Conservation (phyloP, 306 rosid species). For the Inga laurina region DNA sequence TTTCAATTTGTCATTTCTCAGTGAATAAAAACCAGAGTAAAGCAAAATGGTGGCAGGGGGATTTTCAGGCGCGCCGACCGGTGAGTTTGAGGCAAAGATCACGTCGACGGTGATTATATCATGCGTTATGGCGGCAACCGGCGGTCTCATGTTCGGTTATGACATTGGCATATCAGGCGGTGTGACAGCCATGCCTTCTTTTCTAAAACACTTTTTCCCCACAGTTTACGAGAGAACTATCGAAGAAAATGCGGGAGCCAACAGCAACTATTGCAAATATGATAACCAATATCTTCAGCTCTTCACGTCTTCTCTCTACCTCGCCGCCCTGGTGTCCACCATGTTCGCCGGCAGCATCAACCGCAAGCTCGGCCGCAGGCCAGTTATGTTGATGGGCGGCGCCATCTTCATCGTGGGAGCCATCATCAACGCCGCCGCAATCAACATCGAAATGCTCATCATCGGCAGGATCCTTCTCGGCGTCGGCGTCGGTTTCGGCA, state of each 20-base stretch:
- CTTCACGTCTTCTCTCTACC: neutral
- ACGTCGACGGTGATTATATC: neutral
- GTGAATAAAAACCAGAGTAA: too few species aligned
- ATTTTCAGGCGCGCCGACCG: neutral
- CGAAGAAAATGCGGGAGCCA: neutral
- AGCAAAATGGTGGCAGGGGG: neutral
- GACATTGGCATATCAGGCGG: neutral
- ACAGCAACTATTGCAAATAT: neutral
- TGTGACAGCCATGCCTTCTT: neutral
- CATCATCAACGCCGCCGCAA: neutral
- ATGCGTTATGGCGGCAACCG: neutral
- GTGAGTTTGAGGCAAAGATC: neutral
- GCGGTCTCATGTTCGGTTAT: neutral
- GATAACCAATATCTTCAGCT: neutral
- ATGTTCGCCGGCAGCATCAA: neutral
- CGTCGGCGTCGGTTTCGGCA: neutral
- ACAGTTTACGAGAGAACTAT: neutral
- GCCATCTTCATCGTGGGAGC: neutral
- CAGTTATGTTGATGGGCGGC: neutral
- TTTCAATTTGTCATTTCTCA: too few species aligned
- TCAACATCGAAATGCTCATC: neutral
- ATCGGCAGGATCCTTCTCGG: neutral
- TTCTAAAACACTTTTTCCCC: neutral
- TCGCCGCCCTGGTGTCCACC: neutral
- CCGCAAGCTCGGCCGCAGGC: neutral